phyloP scores from a whole-genome alignment of 2,329 filamentous ascomycete genomes.

The Canariomyces notabilis region DNA sequence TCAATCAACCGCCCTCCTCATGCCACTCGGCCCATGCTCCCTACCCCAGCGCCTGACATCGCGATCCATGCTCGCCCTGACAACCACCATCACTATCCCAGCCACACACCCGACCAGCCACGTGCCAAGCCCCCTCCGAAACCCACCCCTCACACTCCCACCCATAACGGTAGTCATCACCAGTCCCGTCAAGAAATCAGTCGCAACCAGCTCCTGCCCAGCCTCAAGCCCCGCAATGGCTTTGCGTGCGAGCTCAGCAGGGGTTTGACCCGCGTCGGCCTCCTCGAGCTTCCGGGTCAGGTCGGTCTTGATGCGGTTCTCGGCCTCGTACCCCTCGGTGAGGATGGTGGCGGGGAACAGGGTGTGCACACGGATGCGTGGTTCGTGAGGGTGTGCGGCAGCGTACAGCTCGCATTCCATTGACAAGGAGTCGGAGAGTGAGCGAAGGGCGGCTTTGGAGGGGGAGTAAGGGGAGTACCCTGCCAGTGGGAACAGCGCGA shows the following conservation, averaged over 20 bases:
- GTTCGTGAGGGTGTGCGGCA: constrained; percentile 26
- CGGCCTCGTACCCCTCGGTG: constrained; percentile 46
- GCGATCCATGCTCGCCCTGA: constrained; percentile 35
- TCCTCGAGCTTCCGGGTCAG: constrained; percentile 36
- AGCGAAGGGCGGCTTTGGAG: constrained; percentile 61
- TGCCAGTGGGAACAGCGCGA: constrained; percentile 57
- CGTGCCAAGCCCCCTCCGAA: constrained; percentile 29
- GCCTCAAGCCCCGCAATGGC: constrained; percentile 55
- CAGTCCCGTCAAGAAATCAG: constrained; percentile 51
- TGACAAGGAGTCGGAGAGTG: constrained; percentile 58
- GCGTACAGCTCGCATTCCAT: constrained; percentile 48
- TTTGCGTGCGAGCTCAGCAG: constrained; percentile 54
- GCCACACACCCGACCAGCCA: constrained; percentile 33
- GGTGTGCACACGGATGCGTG: constrained; percentile 53
- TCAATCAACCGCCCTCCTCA: too few species aligned
- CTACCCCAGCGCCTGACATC: constrained; percentile 34
- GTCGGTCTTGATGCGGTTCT: constrained; percentile 35
- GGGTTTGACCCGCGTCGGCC: constrained; percentile 35
- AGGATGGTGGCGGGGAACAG: constrained; percentile 62
- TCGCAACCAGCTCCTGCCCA: constrained; percentile 60
- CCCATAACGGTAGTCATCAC: constrained; percentile 46
- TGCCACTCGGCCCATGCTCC: constrained; percentile 24
- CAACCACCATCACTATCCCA: constrained; percentile 33
- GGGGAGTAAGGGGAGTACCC: constrained; percentile 64
- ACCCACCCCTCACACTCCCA: constrained; percentile 29